These are phyloP conservation scores for Xylaria sp. DNA, from an alignment of 2,329 filamentous ascomycete species.

Conservation along the genomic window DNA sequence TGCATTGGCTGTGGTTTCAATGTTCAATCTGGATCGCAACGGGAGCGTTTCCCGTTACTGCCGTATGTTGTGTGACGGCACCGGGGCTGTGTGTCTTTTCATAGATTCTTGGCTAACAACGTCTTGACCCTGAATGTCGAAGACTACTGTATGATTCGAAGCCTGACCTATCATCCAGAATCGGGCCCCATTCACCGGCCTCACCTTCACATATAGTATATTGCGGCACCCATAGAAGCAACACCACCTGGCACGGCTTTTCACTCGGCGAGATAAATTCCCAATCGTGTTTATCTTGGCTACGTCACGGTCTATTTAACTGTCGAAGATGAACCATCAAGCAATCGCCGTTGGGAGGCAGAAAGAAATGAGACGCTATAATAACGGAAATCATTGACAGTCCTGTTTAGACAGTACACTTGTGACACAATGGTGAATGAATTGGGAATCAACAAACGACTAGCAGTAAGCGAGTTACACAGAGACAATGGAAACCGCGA, in stretches of 20 bases:
- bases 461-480: background rate
- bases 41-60: constrained; percentile 8
- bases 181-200: constrained; percentile 16
- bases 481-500: constrained; percentile 5
- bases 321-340: background rate
- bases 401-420: background rate
- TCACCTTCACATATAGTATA: constrained; percentile 11
- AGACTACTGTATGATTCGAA: constrained; percentile 16
- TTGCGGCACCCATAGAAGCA: constrained; percentile 15
- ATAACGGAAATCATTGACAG: background rate
- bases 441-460: constrained; percentile 16
- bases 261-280: constrained; percentile 1
- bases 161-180: constrained; percentile 17
- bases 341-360: background rate
- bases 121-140: constrained; percentile 9
- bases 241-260: constrained; percentile 13
- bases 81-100: constrained; percentile 16
- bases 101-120: constrained; percentile 9
- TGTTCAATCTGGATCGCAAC: constrained; percentile 4
- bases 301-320: constrained; percentile 8
- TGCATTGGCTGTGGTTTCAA: constrained; percentile 16
- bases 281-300: constrained; percentile 2
- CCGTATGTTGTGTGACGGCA: constrained; percentile 27
- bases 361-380: constrained; percentile 1
- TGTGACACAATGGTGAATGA: constrained; percentile 4